These are phyloP conservation scores for Pyrus hybrid DNA, from an alignment of 331 rosid species.

Conservation along the genomic window DNA sequence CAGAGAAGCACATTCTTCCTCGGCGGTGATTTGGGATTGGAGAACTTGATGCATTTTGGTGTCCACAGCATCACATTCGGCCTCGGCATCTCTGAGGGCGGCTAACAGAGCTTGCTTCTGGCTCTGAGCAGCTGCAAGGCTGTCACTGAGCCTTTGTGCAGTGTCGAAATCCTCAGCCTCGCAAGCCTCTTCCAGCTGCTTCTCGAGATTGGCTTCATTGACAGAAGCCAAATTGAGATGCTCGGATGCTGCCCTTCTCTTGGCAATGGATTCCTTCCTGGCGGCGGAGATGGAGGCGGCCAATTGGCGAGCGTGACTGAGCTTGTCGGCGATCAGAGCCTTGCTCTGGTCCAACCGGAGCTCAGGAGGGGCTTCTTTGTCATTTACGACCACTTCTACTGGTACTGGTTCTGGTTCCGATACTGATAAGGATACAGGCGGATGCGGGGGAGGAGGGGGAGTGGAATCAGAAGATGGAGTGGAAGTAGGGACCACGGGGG, in stretches of 20 bases:
- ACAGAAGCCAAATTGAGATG: conserved; percentile 33
- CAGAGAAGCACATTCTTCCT: conserved; percentile 51
- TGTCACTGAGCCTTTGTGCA: conserved; percentile 61
- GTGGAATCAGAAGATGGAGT: neutral
- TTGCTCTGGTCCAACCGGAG: conserved; percentile 27
- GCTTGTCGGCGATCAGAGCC: conserved; percentile 46
- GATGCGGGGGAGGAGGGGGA: neutral
- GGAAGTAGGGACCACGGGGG: neutral
- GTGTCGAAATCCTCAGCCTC: conserved; percentile 79
- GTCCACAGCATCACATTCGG: conserved; percentile 40
- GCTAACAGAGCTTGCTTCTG: conserved; percentile 33
- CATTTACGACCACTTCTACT: neutral
- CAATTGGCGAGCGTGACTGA: conserved; percentile 31
- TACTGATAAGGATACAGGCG: neutral
- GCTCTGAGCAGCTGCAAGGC: conserved; percentile 48
- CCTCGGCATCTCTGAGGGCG: conserved; percentile 46
- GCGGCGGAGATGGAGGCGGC: conserved; percentile 40
- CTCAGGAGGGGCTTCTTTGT: conserved; percentile 14
- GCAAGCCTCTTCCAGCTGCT: conserved; percentile 62
- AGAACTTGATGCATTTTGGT: conserved; percentile 51
- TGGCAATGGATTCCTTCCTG: conserved; percentile 52
- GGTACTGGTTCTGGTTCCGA: neutral
- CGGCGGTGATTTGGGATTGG: conserved; percentile 43
- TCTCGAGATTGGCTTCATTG: conserved; percentile 43
- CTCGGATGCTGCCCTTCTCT: conserved; percentile 39